Evolutionary conservation across 208 protist species (phyloP), one percentile per base, ranked within the genome.

Genomic region (Leishmania arabica): DNA sequence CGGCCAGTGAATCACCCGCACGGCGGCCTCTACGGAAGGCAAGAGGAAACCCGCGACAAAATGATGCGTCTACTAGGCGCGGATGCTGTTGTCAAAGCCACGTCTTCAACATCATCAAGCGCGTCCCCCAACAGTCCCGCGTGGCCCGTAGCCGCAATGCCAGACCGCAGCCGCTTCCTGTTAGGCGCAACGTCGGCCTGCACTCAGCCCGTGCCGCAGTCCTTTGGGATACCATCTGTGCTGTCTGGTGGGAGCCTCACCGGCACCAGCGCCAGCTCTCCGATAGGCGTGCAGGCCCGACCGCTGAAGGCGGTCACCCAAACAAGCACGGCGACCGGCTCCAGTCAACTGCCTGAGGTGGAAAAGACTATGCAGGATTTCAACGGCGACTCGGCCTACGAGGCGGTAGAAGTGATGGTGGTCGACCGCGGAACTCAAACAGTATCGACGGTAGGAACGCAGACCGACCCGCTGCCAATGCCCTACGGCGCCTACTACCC

Each of bases 361-460:
- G 76, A 88, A 58, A 77, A 80, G 65, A 83, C 75, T 8, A 82
- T 83, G 78, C 62, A 70, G 60, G 75, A 69, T 7, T 34, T 84
- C 47, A 71, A 40, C 75, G 45, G 79, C 37, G 17, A 27, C n/a
- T 53, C 68, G 21, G 68, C 78, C 37, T 91, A 89, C 75, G 83
- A 86, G 42, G 69, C 82, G 21, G 87, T 96, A n/a, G 88, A 96
- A 58, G 90, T 96, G 31, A 94, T 93, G 91, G 88, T 96, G 40
- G 90, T 94, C 13, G 94, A 97, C 82, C 89, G 94, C 45, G 94
- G 94, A 9, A 97, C 94, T 24, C 94, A 97, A 79, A 97, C 94
- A 4, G 87, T 91, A 17, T 89, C 84, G 13, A 95, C 91, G 27
- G 84, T 90, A 5, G 84, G 85, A 4, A 91, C 87, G 70, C 94